Conservation (phyloP, 345 rosid genomes). For the Lumnitzera racemosa region DNA sequence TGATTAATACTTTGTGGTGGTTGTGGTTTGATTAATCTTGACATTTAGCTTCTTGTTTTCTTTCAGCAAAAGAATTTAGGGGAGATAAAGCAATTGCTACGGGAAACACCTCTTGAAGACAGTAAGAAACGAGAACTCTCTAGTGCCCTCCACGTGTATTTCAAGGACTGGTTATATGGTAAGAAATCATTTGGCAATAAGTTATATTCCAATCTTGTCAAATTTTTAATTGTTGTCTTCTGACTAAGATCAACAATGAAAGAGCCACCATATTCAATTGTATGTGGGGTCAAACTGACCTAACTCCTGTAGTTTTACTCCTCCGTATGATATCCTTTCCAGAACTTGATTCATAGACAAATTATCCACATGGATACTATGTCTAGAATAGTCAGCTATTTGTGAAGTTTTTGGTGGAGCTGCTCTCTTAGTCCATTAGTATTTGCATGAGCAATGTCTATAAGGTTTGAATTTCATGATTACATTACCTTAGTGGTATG, state of each 20-base stretch:
- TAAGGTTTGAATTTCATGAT: too few species aligned
- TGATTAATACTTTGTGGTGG: constrained; percentile 5
- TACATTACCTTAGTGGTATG: too few species aligned
- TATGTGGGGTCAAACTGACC: neutral
- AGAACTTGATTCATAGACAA: too few species aligned
- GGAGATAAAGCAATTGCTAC: constrained; percentile 67
- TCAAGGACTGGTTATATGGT: constrained; percentile 99
- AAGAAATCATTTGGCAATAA: constrained; percentile 11
- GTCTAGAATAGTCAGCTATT: too few species aligned
- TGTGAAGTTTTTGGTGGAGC: too few species aligned
- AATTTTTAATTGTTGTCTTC: too few species aligned
- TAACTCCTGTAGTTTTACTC: neutral
- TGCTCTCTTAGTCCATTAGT: too few species aligned
- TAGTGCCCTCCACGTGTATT: constrained; percentile 77
- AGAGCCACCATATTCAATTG: neutral
- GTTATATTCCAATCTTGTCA: neutral
- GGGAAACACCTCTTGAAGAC: constrained; percentile 77
- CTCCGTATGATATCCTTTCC: too few species aligned
- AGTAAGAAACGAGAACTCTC: constrained; percentile 83
- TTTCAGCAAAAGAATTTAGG: constrained; percentile 66
- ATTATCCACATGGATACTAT: too few species aligned
- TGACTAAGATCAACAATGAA: too few species aligned
- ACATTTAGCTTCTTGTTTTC: neutral
- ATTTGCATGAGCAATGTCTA: too few species aligned
- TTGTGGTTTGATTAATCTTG: constrained; percentile 1